Evolutionary conservation across 768 basidiomycete species (phyloP).

Genomic region (Panaeolus papilionaceus): DNA sequence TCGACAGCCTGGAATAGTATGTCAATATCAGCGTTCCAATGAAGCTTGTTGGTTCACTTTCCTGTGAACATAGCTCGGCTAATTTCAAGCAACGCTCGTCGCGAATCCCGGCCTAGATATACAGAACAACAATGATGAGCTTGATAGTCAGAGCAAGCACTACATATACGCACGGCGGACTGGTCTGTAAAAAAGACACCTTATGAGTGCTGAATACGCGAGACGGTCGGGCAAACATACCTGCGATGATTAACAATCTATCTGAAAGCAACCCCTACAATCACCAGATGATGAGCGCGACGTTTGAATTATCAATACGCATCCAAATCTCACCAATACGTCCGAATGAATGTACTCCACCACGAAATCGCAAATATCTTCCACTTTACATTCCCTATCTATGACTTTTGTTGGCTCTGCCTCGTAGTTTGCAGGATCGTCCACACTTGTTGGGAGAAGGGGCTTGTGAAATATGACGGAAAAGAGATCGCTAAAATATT

Average conservation of each 20-base stretch:
- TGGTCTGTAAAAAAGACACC: slow-evolving; percentile 56
- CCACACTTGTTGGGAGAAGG: slow-evolving; percentile 58
- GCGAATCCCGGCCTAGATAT: slow-evolving; percentile 59
- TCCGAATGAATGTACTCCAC: slow-evolving; percentile 88
- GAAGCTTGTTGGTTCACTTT: slow-evolving; percentile 23
- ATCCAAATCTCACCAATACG: slow-evolving; percentile 58
- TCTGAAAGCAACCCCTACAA: slow-evolving; percentile 71
- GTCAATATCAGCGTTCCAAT: background rate
- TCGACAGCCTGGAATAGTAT: slow-evolving; percentile 66
- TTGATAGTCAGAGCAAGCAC: background rate
- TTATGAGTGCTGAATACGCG: background rate
- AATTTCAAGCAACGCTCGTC: slow-evolving; percentile 63
- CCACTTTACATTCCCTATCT: slow-evolving; percentile 58
- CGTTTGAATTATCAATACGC: background rate
- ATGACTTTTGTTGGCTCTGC: slow-evolving; percentile 43
- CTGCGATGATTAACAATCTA: slow-evolving; percentile 73
- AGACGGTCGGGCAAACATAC: slow-evolving; percentile 39
- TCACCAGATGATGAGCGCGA: slow-evolving; percentile 1
- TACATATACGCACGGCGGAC: slow-evolving; percentile 54
- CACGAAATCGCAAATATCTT: slow-evolving; percentile 81
- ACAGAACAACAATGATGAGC: slow-evolving; percentile 7
- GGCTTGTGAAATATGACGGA: slow-evolving; percentile 61
- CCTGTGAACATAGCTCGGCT: slow-evolving; percentile 65
- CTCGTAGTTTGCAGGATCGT: slow-evolving; percentile 59
- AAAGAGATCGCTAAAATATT: slow-evolving; percentile 60